These are phyloP conservation scores for Candida ascalaphidarum DNA, from an alignment of 805 yeast species.

Conservation along the genomic window DNA sequence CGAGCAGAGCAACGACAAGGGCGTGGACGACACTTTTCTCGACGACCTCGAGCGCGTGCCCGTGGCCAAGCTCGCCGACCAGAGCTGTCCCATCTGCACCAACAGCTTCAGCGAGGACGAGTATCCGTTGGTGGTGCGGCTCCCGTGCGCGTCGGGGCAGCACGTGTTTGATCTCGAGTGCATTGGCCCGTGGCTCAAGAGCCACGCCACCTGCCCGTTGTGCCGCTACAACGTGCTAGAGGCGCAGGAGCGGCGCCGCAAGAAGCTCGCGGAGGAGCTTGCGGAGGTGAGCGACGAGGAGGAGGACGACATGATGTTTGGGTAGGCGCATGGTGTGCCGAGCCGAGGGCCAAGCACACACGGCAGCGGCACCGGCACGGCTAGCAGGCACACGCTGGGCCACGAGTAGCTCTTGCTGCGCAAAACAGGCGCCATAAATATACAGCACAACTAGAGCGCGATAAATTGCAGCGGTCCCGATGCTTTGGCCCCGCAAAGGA, in stretches of 20 bases:
- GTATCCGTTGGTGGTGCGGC: slow-evolving; percentile 69
- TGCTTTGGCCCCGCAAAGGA: too few species aligned
- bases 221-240: slow-evolving; percentile 68
- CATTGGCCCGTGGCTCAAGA: slow-evolving; percentile 79
- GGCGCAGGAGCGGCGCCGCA: slow-evolving; percentile 16
- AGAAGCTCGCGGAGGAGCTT: slow-evolving; percentile 26
- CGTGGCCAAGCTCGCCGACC: slow-evolving; percentile 22
- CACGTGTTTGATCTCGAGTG: slow-evolving; percentile 88
- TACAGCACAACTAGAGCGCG: too few species aligned
- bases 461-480: too few species aligned
- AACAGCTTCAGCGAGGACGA: slow-evolving; percentile 60
- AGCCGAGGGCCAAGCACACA: too few species aligned
- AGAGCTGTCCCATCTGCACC: slow-evolving; percentile 80
- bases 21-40: slow-evolving; percentile 61
- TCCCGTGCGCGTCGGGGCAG: slow-evolving; percentile 49
- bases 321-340: too few species aligned
- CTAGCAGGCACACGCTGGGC: too few species aligned
- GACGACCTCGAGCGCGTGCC: slow-evolving; percentile 70
- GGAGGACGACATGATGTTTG: slow-evolving; percentile 54
- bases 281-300: slow-evolving; percentile 30
- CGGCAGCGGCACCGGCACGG: too few species aligned
- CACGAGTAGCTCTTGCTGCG: too few species aligned
- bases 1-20: slow-evolving; percentile 19
- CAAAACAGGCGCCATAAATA: too few species aligned
- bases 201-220: slow-evolving; percentile 73